phyloP scores from a whole-genome alignment of 768 basidiomycete genomes.

The Termitomyces sp. region DNA sequence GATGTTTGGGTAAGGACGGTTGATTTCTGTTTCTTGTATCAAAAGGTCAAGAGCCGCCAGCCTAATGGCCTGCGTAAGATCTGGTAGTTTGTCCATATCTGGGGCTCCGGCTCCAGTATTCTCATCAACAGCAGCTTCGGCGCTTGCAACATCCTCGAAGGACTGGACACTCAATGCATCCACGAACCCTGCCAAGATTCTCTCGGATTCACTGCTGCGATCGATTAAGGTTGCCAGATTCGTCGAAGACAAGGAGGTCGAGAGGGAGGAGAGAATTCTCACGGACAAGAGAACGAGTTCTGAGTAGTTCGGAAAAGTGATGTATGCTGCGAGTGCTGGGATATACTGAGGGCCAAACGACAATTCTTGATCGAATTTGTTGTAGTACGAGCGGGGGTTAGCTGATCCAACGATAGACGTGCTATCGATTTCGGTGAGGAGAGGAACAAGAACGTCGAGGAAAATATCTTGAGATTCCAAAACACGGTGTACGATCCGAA shows the following conservation, averaged over 20 bases:
- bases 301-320: slow-evolving; percentile 64
- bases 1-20: slow-evolving; percentile 70
- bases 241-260: slow-evolving; percentile 62
- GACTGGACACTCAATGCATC: slow-evolving; percentile 62
- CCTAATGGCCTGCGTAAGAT: slow-evolving; percentile 66
- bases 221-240: slow-evolving; percentile 78
- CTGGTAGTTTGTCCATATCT: slow-evolving; percentile 40
- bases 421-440: slow-evolving; percentile 64
- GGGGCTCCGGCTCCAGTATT: slow-evolving; percentile 74
- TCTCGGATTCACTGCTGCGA: slow-evolving; percentile 78
- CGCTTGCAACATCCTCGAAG: slow-evolving; percentile 52
- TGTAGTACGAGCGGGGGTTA: slow-evolving; percentile 67
- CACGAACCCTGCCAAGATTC: slow-evolving; percentile 79
- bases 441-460: slow-evolving; percentile 81
- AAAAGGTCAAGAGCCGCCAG: slow-evolving; percentile 79
- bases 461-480: slow-evolving; percentile 88
- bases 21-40: slow-evolving; percentile 66
- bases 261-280: slow-evolving; percentile 69
- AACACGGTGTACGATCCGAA: slow-evolving; percentile 78
- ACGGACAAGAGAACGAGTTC: slow-evolving; percentile 76
- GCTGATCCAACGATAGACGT: slow-evolving; percentile 49
- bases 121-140: slow-evolving; percentile 59
- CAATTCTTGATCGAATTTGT: slow-evolving; percentile 70
- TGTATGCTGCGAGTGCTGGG: slow-evolving; percentile 80
- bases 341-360: slow-evolving; percentile 69